A percentile compares a stretch with the other conserved stretches of the same genome.
phyloP scores from a whole-genome alignment of 2,329 filamentous ascomycete species.

The Leptodontidium sp. region DNA sequence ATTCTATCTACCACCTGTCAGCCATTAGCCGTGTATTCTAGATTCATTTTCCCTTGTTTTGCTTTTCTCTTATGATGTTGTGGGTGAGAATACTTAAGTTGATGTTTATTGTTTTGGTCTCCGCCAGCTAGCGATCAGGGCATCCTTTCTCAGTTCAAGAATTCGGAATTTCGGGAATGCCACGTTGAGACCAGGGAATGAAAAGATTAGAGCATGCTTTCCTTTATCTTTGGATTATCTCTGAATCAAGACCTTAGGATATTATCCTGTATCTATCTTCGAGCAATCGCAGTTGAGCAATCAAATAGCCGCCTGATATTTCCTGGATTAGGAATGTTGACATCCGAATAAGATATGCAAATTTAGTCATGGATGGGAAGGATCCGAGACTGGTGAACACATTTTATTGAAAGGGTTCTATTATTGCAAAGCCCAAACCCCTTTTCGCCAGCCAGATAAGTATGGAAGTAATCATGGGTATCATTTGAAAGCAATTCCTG shows the following conservation, averaged over 20 bases:
- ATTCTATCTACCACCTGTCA: no score
- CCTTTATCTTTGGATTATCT: no score
- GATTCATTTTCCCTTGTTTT: no score
- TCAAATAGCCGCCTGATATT: neutral
- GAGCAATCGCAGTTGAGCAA: neutral
- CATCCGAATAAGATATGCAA: neutral
- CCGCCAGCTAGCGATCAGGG: neutral
- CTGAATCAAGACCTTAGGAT: neutral
- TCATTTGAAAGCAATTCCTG: constrained; percentile 10
- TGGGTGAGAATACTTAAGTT: no score
- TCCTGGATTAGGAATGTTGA: neutral
- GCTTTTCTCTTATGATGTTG: no score
- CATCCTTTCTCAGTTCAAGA: no score
- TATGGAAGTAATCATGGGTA: constrained; percentile 5
- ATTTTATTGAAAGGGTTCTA: constrained; percentile 6
- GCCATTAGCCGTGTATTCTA: no score
- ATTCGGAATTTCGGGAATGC: no score
- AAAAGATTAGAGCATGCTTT: no score
- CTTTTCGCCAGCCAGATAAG: neutral
- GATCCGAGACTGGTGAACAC: neutral
- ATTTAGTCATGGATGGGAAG: neutral
- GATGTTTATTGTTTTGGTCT: neutral
- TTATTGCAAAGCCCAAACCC: neutral
- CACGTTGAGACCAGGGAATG: no score
- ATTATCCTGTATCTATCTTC: neutral